Percentiles rank a stretch among this genome's conserved stretches.
Conservation (phyloP, 345 rosid species). For the Psidium guajava region DNA sequence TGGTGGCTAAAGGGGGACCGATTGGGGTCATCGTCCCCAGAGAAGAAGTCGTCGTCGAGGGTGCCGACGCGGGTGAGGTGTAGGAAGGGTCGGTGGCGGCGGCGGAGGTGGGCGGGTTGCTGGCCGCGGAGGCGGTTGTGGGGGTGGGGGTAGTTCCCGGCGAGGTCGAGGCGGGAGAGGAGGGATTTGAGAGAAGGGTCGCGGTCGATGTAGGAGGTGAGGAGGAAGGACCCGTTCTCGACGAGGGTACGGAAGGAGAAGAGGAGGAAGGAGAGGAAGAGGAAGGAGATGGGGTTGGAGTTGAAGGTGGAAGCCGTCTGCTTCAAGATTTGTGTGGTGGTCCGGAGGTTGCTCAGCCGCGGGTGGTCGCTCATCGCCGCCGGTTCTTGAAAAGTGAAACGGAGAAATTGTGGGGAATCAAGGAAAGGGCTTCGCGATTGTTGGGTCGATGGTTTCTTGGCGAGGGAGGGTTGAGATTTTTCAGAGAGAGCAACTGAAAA, state of each 20-base stretch:
- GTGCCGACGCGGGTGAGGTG: constrained; percentile 81
- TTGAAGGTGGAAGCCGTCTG: constrained; percentile 34
- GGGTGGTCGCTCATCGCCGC: constrained; percentile 63
- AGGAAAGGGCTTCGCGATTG: neutral
- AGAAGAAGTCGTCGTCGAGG: constrained; percentile 74
- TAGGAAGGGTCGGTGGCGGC: constrained; percentile 62
- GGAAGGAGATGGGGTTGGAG: constrained; percentile 47
- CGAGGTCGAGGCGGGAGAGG: constrained; percentile 72
- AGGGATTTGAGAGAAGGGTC: constrained; percentile 78
- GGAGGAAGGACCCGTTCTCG: constrained; percentile 52
- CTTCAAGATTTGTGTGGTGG: constrained; percentile 50
- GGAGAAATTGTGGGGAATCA: neutral
- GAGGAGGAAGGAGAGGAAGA: constrained; percentile 54
- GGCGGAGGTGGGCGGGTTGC: constrained; percentile 7
- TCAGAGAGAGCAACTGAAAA: neutral
- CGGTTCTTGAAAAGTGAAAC: neutral
- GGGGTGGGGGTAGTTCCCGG: constrained; percentile 17
- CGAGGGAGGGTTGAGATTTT: neutral
- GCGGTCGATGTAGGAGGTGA: constrained; percentile 71
- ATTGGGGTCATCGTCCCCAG: constrained; percentile 52
- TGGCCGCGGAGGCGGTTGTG: constrained; percentile 4
- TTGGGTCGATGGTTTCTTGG: neutral
- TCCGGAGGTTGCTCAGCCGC: constrained; percentile 46
- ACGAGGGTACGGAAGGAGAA: constrained; percentile 57
- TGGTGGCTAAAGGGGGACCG: constrained; percentile 31